Base-by-base conservation (phyloP, 768 basidiomycete species). In the Pisolithus orientalis region DNA sequence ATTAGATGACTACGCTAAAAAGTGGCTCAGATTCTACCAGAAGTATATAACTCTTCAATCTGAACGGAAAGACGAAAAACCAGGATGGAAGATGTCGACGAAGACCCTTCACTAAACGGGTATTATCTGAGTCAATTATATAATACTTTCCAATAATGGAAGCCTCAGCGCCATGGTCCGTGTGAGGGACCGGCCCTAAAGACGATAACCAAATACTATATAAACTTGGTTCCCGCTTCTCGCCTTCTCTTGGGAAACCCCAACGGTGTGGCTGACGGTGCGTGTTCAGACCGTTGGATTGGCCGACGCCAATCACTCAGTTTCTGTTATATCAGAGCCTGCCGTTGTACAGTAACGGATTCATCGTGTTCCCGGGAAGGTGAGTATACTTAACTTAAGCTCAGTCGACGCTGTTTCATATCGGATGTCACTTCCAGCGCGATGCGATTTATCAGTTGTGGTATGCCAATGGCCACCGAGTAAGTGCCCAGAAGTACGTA, bases 111-210 rank as follows among this genome's bases (percentile, higher is more conserved):
- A n/a, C n/a, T n/a, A n/a, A n/a, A n/a, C n/a, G n/a, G n/a, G n/a
- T n/a, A n/a, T n/a, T n/a, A 32, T 4, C 10, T 32, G 31, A 32
- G 31, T 9, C 31, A 32, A 10, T 9, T 10, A 32, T 32, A 32
- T 10, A 9, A 13, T 11, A 24, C 39, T 10, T 44, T 16, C 53
- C 37, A 39, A 24, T 34, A 34, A 10, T 21, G 42, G 49, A 17
- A 13, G 11, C 34, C 34, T 11, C 34, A 34, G 34, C 1, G 34
- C 34, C 13, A 10, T 44, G 40, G 53, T 24, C 52, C 53, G 60
- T 64, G 62, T 51, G 60, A 67, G 24, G 58, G 42, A 53, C 66
- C 66, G 47, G 68, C 66, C 66, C 66, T 68, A 59, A 68, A 44
- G 53, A n/a, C 21, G 25, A 4, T 51, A 42, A 45, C 31, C 29